Percentiles rank a stretch among this genome's conserved stretches.
phyloP scores from a whole-genome alignment of 2,329 filamentous ascomycete species.

The Phialocephala subalpina region DNA sequence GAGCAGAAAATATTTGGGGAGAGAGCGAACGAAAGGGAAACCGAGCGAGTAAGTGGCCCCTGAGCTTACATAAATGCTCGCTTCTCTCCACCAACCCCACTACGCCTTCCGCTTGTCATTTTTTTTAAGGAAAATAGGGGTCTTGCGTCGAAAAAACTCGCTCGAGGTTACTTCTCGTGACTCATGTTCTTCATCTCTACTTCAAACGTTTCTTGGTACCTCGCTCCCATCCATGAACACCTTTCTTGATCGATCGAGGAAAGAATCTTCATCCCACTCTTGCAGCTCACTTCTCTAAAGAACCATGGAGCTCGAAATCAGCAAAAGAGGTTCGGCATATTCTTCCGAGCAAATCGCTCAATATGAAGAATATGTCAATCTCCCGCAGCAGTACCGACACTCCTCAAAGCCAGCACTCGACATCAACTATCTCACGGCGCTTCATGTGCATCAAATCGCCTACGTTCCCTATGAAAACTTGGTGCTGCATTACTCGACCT shows the following conservation, averaged over 20 bases:
- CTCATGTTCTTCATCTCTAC: not conserved
- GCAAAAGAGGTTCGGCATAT: constrained; percentile 33
- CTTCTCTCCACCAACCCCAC: not conserved
- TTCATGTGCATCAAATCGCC: constrained; percentile 38
- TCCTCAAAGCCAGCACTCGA: constrained; percentile 27
- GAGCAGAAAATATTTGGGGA: too few species aligned
- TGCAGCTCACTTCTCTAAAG: not conserved
- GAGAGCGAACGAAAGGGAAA: too few species aligned
- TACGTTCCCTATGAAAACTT: constrained; percentile 41
- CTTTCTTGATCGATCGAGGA: not conserved
- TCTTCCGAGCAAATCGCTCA: constrained; percentile 31
- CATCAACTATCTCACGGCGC: constrained; percentile 34
- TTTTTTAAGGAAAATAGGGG: too few species aligned
- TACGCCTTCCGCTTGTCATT: not conserved
- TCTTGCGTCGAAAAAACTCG: not conserved
- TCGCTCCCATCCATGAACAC: not conserved
- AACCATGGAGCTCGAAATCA: not conserved
- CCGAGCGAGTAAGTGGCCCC: not conserved
- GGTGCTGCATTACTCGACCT: constrained; percentile 37
- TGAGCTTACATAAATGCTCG: constrained; percentile 3
- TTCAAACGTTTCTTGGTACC: not conserved
- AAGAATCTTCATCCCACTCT: not conserved
- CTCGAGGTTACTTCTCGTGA: not conserved
- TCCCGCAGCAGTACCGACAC: constrained; percentile 31
- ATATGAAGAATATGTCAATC: constrained; percentile 36